Conservation (phyloP, 2,329 filamentous ascomycete species). For the Diaporthe longicolla region DNA sequence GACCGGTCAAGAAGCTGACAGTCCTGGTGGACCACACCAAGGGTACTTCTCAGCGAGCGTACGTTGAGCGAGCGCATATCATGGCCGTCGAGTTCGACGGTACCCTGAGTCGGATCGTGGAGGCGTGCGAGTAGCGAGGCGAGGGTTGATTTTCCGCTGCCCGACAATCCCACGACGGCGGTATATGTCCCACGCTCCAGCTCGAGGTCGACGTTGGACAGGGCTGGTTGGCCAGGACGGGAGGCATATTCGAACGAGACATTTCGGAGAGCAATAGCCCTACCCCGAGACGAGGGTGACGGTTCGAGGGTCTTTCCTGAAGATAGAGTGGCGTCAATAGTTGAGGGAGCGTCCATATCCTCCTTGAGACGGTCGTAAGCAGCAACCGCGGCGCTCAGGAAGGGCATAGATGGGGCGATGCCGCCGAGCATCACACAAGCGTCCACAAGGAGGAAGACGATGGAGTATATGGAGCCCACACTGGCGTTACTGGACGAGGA, state of each 20-base stretch:
- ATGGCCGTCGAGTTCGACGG: conserved; percentile 5
- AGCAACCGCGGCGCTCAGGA: conserved; percentile 5
- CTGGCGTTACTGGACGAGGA: conserved; percentile 1
- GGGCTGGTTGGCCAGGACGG: not conserved
- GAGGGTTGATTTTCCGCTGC: conserved; percentile 3
- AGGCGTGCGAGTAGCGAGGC: conserved; percentile 2
- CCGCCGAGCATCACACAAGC: conserved; percentile 9
- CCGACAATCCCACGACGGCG: not conserved
- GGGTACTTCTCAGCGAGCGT: conserved; percentile 1
- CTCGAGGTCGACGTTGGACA: conserved; percentile 1
- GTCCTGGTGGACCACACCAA: conserved; percentile 9
- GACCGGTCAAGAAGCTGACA: not conserved
- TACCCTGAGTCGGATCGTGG: not conserved
- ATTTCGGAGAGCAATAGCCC: not conserved
- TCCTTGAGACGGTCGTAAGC: conserved; percentile 2
- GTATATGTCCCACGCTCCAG: not conserved
- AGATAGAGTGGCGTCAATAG: not conserved
- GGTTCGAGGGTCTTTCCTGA: not conserved
- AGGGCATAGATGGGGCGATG: conserved; percentile 10
- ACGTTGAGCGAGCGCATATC: conserved; percentile 2
- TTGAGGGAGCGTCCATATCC: conserved; percentile 9
- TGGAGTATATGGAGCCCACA: conserved; percentile 1
- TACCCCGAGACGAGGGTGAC: not conserved
- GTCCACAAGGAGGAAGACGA: not conserved
- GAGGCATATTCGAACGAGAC: conserved; percentile 11